phyloP scores from a whole-genome alignment of 768 basidiomycete genomes.

The Mycena haematopus region DNA sequence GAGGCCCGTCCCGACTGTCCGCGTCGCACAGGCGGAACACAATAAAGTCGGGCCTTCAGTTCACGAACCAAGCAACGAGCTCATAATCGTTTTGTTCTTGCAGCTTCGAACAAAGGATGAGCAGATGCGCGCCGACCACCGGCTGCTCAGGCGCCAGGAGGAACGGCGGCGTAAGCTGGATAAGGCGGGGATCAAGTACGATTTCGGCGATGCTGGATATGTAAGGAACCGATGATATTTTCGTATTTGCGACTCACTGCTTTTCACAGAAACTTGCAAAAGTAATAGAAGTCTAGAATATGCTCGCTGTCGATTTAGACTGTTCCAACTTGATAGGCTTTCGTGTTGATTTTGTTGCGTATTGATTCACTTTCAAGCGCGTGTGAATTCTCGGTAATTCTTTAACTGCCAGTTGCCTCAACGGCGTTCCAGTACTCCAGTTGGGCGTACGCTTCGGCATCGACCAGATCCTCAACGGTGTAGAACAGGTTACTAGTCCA shows the following conservation, averaged over 20 bases:
- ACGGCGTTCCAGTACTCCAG: constrained; percentile 12
- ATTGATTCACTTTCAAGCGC: neutral
- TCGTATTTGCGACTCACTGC: neutral
- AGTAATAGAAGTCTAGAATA: constrained; percentile 10
- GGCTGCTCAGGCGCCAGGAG: constrained; percentile 79
- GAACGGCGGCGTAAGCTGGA: constrained; percentile 80
- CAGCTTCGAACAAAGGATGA: constrained; percentile 79
- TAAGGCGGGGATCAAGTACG: constrained; percentile 85
- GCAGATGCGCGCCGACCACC: constrained; percentile 65
- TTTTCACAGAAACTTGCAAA: constrained; percentile 13
- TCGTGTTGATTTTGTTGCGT: neutral
- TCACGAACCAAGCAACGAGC: neutral
- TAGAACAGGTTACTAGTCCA: constrained; percentile 25
- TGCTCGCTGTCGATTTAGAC: neutral
- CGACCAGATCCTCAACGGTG: constrained; percentile 19
- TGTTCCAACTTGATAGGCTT: neutral
- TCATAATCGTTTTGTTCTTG: constrained; percentile 1
- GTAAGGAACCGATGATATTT: constrained; percentile 52
- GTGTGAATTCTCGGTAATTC: neutral
- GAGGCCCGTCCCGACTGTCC: constrained; percentile 75
- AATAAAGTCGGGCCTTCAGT: constrained; percentile 68
- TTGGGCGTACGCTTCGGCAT: constrained; percentile 27
- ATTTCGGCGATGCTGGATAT: constrained; percentile 82
- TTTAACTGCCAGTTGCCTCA: neutral
- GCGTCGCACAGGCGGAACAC: constrained; percentile 73